Percentiles rank a stretch among this genome's conserved stretches.
phyloP scores from a whole-genome alignment of 495 filamentous ascomycete genomes.

The Ascobolus immersus region DNA sequence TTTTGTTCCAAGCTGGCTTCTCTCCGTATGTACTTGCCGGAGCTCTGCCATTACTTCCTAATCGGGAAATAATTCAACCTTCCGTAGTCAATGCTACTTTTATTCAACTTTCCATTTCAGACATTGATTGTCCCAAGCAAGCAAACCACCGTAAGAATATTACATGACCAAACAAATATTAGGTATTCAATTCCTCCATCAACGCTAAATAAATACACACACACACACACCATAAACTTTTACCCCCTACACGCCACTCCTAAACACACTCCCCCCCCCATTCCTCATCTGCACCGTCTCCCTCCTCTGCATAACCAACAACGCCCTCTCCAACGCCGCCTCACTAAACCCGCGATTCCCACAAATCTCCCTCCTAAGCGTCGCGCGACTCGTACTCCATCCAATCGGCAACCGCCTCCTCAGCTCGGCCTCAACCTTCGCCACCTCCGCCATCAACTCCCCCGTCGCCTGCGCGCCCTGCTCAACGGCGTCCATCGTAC shows the following conservation, averaged over 20 bases:
- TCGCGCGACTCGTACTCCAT: constrained; percentile 76
- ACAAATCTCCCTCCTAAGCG: constrained; percentile 68
- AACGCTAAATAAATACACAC: too few relatives aligned
- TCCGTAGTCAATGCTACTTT: too few relatives aligned
- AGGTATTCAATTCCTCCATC: too few relatives aligned
- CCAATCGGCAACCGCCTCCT: constrained; percentile 72
- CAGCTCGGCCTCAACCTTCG: constrained; percentile 76
- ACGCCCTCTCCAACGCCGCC: constrained; percentile 53
- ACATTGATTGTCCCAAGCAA: too few relatives aligned
- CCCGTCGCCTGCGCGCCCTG: constrained; percentile 61
- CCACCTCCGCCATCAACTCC: constrained; percentile 71
- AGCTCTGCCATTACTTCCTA: too few relatives aligned
- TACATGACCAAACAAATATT: too few relatives aligned
- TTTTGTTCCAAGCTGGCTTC: too few relatives aligned
- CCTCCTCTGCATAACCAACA: constrained; percentile 62
- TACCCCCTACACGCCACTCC: constrained; percentile 32
- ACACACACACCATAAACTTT: too few relatives aligned
- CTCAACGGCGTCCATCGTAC: constrained; percentile 91
- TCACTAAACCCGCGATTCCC: constrained; percentile 71
- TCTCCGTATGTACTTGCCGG: too few relatives aligned
- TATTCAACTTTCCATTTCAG: too few relatives aligned
- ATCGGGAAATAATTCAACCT: too few relatives aligned
- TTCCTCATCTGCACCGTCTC: constrained; percentile 81
- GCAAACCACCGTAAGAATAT: too few relatives aligned
- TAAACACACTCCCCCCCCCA: constrained; percentile 69